Percentiles rank a stretch among this genome's conserved stretches.
phyloP scores from a whole-genome alignment of 2,329 filamentous ascomycete genomes.

The Ceratocystis alfenasii region DNA sequence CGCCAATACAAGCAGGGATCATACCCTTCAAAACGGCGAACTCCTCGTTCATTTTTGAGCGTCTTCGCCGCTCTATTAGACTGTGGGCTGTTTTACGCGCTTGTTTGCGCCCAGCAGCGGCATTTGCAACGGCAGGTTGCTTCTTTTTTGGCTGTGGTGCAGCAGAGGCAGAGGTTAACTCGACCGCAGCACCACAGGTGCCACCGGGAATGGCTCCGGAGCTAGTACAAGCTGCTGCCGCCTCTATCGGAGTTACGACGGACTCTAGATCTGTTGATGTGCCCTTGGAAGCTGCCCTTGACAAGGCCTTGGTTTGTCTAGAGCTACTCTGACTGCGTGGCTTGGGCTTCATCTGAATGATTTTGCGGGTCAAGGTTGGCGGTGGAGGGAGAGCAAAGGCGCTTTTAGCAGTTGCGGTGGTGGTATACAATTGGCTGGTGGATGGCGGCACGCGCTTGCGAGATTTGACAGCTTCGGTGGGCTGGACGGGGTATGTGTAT shows the following conservation, averaged over 20 bases:
- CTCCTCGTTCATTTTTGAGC: slow-evolving; percentile 98
- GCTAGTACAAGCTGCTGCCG: background rate
- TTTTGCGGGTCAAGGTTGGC: slow-evolving; percentile 82
- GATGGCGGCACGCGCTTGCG: slow-evolving; percentile 37
- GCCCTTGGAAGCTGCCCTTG: slow-evolving; percentile 19
- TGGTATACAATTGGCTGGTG: slow-evolving; percentile 31
- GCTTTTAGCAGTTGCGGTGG: slow-evolving; percentile 39
- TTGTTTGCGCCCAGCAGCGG: slow-evolving; percentile 74
- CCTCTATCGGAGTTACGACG: slow-evolving; percentile 3
- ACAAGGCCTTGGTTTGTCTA: slow-evolving; percentile 14
- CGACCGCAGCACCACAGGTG: background rate
- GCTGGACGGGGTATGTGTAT: slow-evolving; percentile 35
- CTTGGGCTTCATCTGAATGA: slow-evolving; percentile 88
- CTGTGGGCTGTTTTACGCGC: slow-evolving; percentile 94
- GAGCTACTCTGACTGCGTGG: slow-evolving; percentile 22
- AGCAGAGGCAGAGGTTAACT: slow-evolving; percentile 7
- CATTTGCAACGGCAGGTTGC: slow-evolving; percentile 61
- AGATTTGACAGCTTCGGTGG: slow-evolving; percentile 42
- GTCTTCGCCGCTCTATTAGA: slow-evolving; percentile 74
- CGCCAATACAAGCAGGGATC: slow-evolving; percentile 90
- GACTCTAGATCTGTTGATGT: background rate
- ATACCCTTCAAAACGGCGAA: slow-evolving; percentile 86
- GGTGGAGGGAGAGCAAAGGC: slow-evolving; percentile 78
- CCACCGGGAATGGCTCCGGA: too few species aligned
- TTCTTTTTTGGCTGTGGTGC: slow-evolving; percentile 54